A percentile compares a stretch with the other conserved stretches of the same genome.
Evolutionary conservation across 1,284 basidiomycete genomes (phyloP).

Genomic region (Austropuccinia psidii): DNA sequence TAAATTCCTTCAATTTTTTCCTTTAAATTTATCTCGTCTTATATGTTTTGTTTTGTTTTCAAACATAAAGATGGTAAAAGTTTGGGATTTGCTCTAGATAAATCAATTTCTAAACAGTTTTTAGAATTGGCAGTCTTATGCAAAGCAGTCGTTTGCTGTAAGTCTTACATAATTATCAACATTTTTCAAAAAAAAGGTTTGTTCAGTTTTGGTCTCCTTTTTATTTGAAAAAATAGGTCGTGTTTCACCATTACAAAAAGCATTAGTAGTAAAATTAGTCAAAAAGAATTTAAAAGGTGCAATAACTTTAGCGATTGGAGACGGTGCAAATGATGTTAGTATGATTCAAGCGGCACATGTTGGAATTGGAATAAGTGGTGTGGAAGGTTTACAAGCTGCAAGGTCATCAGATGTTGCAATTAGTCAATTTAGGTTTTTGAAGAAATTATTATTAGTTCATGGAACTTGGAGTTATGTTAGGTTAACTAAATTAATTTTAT

Average conservation of each 20-base stretch:
- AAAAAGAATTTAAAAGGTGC: slow-evolving; percentile 90
- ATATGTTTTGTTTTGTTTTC: slow-evolving; percentile 58
- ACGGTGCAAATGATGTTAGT: slow-evolving; percentile 57
- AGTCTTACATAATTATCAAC: background rate
- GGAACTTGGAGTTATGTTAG: slow-evolving; percentile 97
- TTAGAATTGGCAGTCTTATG: slow-evolving; percentile 95
- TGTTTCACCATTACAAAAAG: slow-evolving; percentile 96
- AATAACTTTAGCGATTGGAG: slow-evolving; percentile 82
- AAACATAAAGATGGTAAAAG: slow-evolving; percentile 89
- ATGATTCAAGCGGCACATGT: slow-evolving; percentile 65
- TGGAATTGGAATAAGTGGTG: slow-evolving; percentile 94
- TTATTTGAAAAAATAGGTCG: slow-evolving; percentile 52
- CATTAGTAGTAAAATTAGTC: slow-evolving; percentile 93
- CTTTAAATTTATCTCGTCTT: background rate
- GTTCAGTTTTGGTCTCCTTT: too few relatives aligned
- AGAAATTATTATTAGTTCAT: slow-evolving; percentile 91
- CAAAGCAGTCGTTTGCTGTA: slow-evolving; percentile 93
- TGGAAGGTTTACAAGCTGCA: slow-evolving; percentile 96
- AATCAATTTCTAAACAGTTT: slow-evolving; percentile 79
- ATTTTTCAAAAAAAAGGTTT: too few relatives aligned
- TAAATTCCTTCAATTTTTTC: background rate
- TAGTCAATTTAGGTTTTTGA: slow-evolving; percentile 93
- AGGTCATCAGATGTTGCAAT: slow-evolving; percentile 94
- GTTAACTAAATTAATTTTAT: slow-evolving; percentile 83
- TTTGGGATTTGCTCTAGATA: slow-evolving; percentile 82